Conservation (phyloP, 805 yeast genomes). For the Nakazawaea holstii region DNA sequence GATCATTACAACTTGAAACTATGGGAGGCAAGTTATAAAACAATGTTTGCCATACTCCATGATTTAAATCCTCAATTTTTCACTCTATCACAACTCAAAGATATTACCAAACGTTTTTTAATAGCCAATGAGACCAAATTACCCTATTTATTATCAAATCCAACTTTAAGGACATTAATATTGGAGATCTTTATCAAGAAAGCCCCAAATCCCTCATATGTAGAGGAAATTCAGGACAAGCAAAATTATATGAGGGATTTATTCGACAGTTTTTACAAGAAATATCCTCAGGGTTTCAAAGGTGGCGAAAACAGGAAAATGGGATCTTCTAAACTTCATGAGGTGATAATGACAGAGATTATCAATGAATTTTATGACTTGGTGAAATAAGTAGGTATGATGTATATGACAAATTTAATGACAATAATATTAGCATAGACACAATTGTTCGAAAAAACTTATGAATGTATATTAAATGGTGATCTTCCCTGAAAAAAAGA, state of each 20-base stretch:
- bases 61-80: background rate
- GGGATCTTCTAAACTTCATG: constrained; percentile 4
- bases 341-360: background rate
- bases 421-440: too few relatives aligned
- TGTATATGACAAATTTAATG: too few relatives aligned
- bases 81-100: background rate
- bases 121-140: background rate
- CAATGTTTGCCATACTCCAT: background rate
- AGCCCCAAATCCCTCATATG: background rate
- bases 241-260: background rate
- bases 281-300: constrained; percentile 6
- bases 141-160: constrained; percentile 1
- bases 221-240: background rate
- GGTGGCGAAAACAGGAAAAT: background rate
- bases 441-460: too few relatives aligned
- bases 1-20: background rate
- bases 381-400: background rate
- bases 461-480: too few relatives aligned
- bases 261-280: constrained; percentile 4
- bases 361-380: constrained; percentile 2
- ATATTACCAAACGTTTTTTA: background rate
- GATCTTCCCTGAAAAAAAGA: background rate
- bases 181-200: background rate
- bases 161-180: background rate
- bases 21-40: background rate